These are phyloP conservation scores for Eutreptiella sp. DNA, from an alignment of 208 protist species.

Conservation along the genomic window DNA sequence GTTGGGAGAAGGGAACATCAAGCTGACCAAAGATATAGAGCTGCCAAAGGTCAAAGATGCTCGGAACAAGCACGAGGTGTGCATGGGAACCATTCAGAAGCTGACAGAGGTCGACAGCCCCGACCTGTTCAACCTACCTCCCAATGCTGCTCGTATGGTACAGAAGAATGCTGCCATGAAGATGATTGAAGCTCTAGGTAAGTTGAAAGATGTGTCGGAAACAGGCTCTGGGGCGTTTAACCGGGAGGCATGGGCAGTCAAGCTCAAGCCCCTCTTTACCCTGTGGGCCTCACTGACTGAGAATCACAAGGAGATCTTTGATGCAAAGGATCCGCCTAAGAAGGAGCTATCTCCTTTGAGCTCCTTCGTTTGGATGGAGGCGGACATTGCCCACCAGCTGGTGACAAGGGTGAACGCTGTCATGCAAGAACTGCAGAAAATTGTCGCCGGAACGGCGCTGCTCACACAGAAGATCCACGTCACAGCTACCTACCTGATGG, in stretches of 20 bases:
- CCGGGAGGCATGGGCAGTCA: slow-evolving; percentile 71
- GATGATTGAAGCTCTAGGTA: slow-evolving; percentile 69
- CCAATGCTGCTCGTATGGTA: slow-evolving; percentile 85
- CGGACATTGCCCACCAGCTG: slow-evolving; percentile 54
- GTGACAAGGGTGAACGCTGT: slow-evolving; percentile 62
- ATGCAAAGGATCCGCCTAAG: not conserved
- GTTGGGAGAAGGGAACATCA: slow-evolving; percentile 33
- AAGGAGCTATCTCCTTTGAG: slow-evolving; percentile 59
- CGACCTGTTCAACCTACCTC: slow-evolving; percentile 80
- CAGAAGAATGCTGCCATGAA: slow-evolving; percentile 60
- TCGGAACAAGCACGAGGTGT: slow-evolving; percentile 59
- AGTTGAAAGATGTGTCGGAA: slow-evolving; percentile 50
- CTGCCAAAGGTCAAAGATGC: no score
- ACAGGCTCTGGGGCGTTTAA: slow-evolving; percentile 41
- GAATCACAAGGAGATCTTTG: slow-evolving; percentile 43
- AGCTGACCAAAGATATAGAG: not conserved
- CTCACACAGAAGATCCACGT: slow-evolving; percentile 64
- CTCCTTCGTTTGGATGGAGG: slow-evolving; percentile 77
- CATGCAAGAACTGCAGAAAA: slow-evolving; percentile 66
- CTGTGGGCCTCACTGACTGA: slow-evolving; percentile 66
- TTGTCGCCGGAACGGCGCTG: slow-evolving; percentile 74
- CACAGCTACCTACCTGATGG: slow-evolving; percentile 67
- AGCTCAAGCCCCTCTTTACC: slow-evolving; percentile 68
- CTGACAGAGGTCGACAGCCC: slow-evolving; percentile 85
- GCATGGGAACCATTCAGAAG: slow-evolving; percentile 56